Evolutionary conservation across 371 early-diverging fungal genomes (phyloP).

Genomic region (Apophysomyces trapeziformis): DNA sequence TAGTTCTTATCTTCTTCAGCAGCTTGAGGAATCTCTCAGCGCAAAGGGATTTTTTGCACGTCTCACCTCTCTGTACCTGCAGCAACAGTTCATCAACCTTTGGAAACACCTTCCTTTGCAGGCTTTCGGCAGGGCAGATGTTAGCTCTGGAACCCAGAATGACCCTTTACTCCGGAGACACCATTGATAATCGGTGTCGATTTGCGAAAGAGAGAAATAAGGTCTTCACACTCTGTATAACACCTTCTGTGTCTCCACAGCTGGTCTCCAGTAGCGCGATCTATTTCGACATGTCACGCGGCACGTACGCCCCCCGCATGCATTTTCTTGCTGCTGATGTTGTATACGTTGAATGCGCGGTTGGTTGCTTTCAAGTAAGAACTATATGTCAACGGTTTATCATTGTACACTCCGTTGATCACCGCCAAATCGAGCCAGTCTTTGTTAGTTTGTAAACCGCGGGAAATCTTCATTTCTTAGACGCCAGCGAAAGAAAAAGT

Average conservation of each 20-base stretch:
- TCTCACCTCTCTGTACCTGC: not conserved
- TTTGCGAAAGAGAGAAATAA: not conserved
- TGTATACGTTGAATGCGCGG: not conserved
- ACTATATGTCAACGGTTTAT: not conserved
- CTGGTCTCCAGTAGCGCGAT: constrained; percentile 1
- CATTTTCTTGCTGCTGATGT: constrained; percentile 2
- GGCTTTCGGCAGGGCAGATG: not conserved
- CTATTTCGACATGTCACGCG: not conserved
- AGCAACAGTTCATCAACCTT: not conserved
- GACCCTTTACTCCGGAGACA: not conserved
- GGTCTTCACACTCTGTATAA: constrained; percentile 1
- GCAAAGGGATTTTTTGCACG: not conserved
- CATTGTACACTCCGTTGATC: not conserved
- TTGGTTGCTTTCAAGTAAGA: not conserved
- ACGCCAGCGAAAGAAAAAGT: too few species aligned
- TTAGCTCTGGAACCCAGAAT: not conserved
- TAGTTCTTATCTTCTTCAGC: too few species aligned
- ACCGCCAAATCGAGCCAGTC: not conserved
- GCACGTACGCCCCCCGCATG: constrained; percentile 4
- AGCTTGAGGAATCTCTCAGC: too few species aligned
- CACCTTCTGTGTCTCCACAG: not conserved
- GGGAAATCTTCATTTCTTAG: not conserved
- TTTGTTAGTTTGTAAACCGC: not conserved
- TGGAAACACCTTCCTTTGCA: not conserved
- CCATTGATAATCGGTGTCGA: not conserved